Conservation (phyloP, 2,329 filamentous ascomycete species). For the Fusarium agapanthi region DNA sequence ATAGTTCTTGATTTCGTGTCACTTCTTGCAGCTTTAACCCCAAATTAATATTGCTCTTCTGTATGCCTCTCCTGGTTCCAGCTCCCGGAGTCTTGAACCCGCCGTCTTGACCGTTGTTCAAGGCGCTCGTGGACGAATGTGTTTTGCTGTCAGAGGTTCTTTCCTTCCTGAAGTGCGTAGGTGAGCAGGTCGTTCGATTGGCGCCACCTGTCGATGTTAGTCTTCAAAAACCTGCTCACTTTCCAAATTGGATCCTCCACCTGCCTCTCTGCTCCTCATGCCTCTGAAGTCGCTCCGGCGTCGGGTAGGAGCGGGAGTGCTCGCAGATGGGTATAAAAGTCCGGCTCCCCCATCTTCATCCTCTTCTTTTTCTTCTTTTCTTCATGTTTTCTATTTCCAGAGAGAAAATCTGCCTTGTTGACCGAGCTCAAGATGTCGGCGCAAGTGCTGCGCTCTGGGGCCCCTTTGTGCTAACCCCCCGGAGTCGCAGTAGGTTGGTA, state of each 20-base stretch:
- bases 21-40: background rate
- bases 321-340: background rate
- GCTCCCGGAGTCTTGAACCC: background rate
- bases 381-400: too few relatives aligned
- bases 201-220: background rate
- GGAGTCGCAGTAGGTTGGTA: background rate
- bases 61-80: background rate
- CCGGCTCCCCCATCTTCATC: background rate
- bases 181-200: background rate
- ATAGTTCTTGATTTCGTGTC: background rate
- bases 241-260: background rate
- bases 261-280: background rate
- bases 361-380: background rate
- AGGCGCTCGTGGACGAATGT: background rate
- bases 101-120: background rate
- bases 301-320: background rate
- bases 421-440: background rate
- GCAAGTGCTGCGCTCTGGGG: background rate
- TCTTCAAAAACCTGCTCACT: background rate
- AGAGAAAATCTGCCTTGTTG: too few relatives aligned
- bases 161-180: background rate
- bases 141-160: background rate
- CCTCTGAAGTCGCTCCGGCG: background rate
- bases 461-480: background rate
- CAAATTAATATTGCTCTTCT: background rate